phyloP scores from a whole-genome alignment of 2,329 filamentous ascomycete species.

The Capronia americana region DNA sequence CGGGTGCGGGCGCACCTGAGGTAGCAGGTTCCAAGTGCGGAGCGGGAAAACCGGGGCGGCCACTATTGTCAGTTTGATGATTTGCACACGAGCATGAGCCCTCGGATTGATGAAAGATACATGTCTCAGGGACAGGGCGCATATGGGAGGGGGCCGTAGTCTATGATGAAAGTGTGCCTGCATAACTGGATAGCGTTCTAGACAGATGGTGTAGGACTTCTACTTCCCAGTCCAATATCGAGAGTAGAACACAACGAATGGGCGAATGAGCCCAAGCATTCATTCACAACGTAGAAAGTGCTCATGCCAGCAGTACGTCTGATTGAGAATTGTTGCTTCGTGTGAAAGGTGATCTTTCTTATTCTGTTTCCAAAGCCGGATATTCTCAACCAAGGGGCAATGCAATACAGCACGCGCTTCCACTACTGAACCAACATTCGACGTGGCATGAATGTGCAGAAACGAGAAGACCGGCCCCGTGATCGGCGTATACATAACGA shows the following conservation, averaged over 20 bases:
- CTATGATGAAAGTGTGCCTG: not conserved
- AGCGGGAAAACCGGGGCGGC: not conserved
- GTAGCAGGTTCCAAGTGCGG: not conserved
- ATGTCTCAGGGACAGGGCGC: not conserved
- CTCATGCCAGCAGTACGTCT: not conserved
- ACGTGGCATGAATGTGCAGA: no score
- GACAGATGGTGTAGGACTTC: not conserved
- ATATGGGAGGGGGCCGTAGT: not conserved
- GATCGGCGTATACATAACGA: no score
- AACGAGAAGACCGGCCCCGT: no score
- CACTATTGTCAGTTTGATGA: conserved; percentile 2
- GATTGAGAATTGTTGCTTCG: not conserved
- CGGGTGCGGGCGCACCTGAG: not conserved
- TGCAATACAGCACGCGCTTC: not conserved
- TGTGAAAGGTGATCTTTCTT: not conserved
- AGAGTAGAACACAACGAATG: not conserved
- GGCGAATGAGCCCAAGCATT: not conserved
- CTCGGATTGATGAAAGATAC: not conserved
- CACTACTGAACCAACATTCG: no score
- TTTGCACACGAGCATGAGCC: not conserved
- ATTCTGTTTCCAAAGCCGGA: no score
- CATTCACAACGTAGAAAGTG: no score
- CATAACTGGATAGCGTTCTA: not conserved
- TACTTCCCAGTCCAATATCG: not conserved
- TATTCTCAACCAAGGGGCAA: not conserved